Conservation (phyloP, 768 basidiomycete species). For the Termitomyces titanicus region DNA sequence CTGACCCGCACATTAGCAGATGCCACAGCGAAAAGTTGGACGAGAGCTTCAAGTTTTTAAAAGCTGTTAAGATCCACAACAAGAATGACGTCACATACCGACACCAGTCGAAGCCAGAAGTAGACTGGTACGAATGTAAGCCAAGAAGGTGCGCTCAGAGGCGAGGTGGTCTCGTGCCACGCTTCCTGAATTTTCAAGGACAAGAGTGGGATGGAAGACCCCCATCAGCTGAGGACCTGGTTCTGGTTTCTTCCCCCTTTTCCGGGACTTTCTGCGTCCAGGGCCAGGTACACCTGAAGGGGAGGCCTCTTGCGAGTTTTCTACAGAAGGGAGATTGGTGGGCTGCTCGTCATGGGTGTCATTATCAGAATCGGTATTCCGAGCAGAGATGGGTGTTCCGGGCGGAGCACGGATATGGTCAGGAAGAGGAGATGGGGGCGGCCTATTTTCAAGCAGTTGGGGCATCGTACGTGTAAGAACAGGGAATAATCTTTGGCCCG, state of each 20-base stretch:
- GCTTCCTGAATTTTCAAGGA: slow-evolving; percentile 55
- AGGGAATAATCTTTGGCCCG: neutral
- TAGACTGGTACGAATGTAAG: slow-evolving; percentile 63
- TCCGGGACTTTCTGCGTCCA: slow-evolving; percentile 1
- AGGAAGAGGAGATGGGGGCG: slow-evolving; percentile 4
- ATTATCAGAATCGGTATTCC: neutral
- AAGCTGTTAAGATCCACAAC: neutral
- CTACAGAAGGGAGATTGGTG: neutral
- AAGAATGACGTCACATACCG: slow-evolving; percentile 34
- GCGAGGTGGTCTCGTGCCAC: slow-evolving; percentile 65
- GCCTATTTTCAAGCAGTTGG: slow-evolving; percentile 1
- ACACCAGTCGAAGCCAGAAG: slow-evolving; percentile 57
- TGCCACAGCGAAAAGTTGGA: slow-evolving; percentile 49
- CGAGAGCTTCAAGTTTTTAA: slow-evolving; percentile 35
- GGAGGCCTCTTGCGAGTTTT: neutral
- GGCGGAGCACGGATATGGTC: slow-evolving; percentile 12
- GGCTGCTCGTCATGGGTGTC: neutral
- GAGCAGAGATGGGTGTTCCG: slow-evolving; percentile 9
- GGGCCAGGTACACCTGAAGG: neutral
- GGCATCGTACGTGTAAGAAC: neutral
- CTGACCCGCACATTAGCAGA: slow-evolving; percentile 12
- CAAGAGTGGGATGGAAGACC: slow-evolving; percentile 6
- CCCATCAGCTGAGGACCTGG: neutral
- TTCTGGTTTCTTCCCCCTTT: neutral
- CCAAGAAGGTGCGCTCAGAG: slow-evolving; percentile 59